phyloP scores from a whole-genome alignment of 2,329 filamentous ascomycete genomes.

The Cordyceps pruinosa region DNA sequence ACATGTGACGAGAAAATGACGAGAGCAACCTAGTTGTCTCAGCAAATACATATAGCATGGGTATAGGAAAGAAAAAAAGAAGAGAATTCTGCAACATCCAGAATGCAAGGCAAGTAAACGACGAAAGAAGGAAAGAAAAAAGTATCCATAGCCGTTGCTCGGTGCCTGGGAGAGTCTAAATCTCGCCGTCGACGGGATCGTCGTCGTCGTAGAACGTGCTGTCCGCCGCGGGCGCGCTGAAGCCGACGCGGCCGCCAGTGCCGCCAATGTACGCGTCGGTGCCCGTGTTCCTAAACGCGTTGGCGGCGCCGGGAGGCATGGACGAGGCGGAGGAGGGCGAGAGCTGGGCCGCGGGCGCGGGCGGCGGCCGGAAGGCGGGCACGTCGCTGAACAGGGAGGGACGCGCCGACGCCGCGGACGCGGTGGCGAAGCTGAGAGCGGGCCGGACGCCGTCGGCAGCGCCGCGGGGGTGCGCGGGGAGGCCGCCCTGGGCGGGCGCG shows the following conservation, averaged over 20 bases:
- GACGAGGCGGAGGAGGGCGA: background rate
- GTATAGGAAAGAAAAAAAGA: background rate
- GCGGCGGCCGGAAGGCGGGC: background rate
- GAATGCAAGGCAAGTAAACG: background rate
- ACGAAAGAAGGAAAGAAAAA: background rate
- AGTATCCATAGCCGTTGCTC: background rate
- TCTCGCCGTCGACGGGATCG: slow-evolving; percentile 29
- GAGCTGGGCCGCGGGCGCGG: background rate
- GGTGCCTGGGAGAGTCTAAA: slow-evolving; percentile 18
- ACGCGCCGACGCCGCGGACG: background rate
- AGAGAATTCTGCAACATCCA: background rate
- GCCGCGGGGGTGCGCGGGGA: background rate
- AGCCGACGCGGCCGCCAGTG: background rate
- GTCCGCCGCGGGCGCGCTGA: background rate
- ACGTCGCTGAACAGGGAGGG: background rate
- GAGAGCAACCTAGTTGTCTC: background rate
- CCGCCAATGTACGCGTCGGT: slow-evolving; percentile 13
- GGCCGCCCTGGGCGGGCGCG: background rate
- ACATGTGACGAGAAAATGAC: background rate
- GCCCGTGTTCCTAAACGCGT: slow-evolving; percentile 11
- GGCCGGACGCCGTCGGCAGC: background rate
- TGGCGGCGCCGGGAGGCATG: background rate
- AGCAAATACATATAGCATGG: background rate
- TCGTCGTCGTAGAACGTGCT: slow-evolving; percentile 16
- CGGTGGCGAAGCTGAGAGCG: slow-evolving; percentile 18